Evolutionary conservation across 345 rosid species (phyloP).

Genomic region (Populus tremula): DNA sequence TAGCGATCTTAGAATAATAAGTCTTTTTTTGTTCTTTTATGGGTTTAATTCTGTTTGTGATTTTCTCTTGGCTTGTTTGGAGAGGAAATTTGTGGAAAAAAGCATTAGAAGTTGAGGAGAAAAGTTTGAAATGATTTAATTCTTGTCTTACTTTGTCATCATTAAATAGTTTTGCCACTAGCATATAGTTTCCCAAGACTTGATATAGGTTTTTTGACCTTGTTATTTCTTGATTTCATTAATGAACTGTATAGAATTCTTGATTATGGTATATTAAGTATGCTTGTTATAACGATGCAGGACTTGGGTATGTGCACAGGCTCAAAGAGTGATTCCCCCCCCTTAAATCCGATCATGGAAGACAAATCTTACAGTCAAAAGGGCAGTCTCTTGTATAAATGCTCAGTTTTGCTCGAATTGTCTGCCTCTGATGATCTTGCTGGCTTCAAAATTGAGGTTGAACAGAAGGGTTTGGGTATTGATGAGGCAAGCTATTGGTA

Average conservation of each 20-base stretch:
- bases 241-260: neutral
- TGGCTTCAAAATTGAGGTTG: slow-evolving; percentile 52
- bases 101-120: neutral
- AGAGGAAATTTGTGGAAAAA: neutral
- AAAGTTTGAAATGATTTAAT: no score
- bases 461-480: slow-evolving; percentile 45
- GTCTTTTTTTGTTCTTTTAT: neutral
- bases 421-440: slow-evolving; percentile 63
- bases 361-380: slow-evolving; percentile 33
- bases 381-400: slow-evolving; percentile 17
- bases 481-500: slow-evolving; percentile 70
- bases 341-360: slow-evolving; percentile 46
- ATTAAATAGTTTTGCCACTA: neutral
- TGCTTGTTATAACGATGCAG: slow-evolving; percentile 42
- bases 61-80: neutral
- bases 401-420: slow-evolving; percentile 69
- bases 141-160: neutral
- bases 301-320: slow-evolving; percentile 48
- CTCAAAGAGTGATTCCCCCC: slow-evolving; percentile 37
- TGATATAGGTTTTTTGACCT: neutral
- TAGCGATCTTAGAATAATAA: neutral
- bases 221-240: neutral
- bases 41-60: neutral
- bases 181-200: neutral
- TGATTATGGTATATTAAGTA: slow-evolving; percentile 3